phyloP scores from a whole-genome alignment of 1,284 basidiomycete species.

The Malassezia yamatoensis region DNA sequence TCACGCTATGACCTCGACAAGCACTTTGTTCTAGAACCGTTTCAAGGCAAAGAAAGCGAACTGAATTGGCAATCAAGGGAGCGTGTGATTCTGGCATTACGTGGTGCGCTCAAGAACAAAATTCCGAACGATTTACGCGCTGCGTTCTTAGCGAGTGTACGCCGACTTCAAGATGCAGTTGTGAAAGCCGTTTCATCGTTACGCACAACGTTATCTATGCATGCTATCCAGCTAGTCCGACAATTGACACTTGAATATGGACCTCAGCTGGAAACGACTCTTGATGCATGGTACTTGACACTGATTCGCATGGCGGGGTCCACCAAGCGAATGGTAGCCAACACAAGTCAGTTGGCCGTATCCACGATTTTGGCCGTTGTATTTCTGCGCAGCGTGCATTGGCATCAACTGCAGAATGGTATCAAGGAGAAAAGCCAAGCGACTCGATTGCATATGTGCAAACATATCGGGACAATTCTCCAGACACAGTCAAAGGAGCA shows the following conservation, averaged over 20 bases:
- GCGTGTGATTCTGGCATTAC: slow-evolving; percentile 63
- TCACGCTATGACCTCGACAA: slow-evolving; percentile 72
- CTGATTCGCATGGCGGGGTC: slow-evolving; percentile 77
- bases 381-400: slow-evolving; percentile 59
- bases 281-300: slow-evolving; percentile 57
- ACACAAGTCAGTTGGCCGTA: slow-evolving; percentile 69
- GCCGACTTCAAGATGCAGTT: slow-evolving; percentile 68
- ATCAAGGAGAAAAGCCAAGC: slow-evolving; percentile 78
- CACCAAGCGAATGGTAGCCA: slow-evolving; percentile 88
- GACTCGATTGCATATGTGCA: slow-evolving; percentile 59
- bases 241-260: slow-evolving; percentile 57
- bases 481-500: slow-evolving; percentile 26
- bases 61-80: slow-evolving; percentile 89
- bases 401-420: slow-evolving; percentile 63
- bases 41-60: slow-evolving; percentile 91
- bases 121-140: slow-evolving; percentile 65
- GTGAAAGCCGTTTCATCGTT: slow-evolving; percentile 79
- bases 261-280: slow-evolving; percentile 57
- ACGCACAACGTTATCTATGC: slow-evolving; percentile 77
- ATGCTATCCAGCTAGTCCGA: slow-evolving; percentile 66
- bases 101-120: slow-evolving; percentile 83
- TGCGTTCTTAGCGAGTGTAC: slow-evolving; percentile 64
- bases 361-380: slow-evolving; percentile 62
- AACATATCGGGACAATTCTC: slow-evolving; percentile 46
- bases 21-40: slow-evolving; percentile 70